phyloP scores from a whole-genome alignment of 371 early-diverging fungal species.

The Rhizopus arrhizus region DNA sequence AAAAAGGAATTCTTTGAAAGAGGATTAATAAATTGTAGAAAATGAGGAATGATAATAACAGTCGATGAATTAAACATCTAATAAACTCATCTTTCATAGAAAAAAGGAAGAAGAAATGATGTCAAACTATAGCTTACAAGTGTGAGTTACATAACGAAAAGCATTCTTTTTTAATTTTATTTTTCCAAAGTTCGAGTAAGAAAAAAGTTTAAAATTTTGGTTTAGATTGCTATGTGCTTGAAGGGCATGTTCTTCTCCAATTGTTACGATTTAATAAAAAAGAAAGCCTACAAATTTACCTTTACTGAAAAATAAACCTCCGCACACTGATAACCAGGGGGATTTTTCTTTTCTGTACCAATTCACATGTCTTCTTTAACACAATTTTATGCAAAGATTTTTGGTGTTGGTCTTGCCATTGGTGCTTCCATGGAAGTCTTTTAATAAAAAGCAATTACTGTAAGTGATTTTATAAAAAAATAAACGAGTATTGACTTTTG shows the following conservation, averaged over 20 bases:
- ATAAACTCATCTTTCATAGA: no score
- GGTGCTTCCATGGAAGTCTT: conserved; percentile 48
- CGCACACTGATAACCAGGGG: neutral
- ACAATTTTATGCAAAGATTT: conserved; percentile 43
- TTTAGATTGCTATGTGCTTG: no score
- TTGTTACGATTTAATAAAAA: neutral
- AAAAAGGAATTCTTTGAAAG: neutral
- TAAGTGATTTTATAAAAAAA: conserved; percentile 17
- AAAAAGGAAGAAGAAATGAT: no score
- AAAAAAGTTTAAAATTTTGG: no score
- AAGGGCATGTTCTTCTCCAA: no score
- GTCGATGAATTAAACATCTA: neutral
- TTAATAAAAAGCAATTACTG: conserved; percentile 54
- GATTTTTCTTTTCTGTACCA: neutral
- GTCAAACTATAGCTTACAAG: no score
- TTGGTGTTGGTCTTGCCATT: conserved; percentile 39
- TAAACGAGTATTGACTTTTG: neutral
- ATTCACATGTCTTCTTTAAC: conserved; percentile 19
- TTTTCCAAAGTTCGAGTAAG: neutral
- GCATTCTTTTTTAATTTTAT: no score
- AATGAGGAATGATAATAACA: no score
- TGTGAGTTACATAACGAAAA: neutral
- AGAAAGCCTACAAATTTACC: no score
- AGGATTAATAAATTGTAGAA: neutral
- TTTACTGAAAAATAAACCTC: no score